Evolutionary conservation across 1,284 basidiomycete genomes (phyloP), one percentile per base, ranked within the genome.

Genomic region (Cutaneotrichosporon mucoides): DNA sequence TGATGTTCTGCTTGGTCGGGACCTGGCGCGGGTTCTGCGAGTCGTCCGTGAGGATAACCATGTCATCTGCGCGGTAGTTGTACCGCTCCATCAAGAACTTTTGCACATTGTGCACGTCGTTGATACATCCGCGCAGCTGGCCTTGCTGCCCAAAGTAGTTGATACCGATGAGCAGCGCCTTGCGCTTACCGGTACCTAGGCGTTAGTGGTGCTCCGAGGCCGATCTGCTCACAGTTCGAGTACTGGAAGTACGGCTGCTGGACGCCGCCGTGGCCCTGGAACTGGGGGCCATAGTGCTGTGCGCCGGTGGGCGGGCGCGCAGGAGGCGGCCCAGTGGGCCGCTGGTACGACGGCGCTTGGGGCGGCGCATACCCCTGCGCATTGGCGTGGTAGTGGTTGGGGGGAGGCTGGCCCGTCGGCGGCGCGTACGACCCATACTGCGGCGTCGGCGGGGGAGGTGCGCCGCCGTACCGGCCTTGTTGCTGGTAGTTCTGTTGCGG

Each of bases 1-100:
- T 86, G 49, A 96, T 94, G 71, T 96, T 96, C n/a, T 82, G 82
- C 64, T 79, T 82, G 0, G 90, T 94, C 0, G 92, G 92, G 36
- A 80, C 78, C 71, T 85, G 83, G 48, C 84, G 82, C 8, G 83
- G 83, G 68, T 89, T 83, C 9, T 68, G 70, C 3, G 85, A 73
- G 68, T 92, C 85, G 69, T 96, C 93, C 12, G 63, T 90, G 45
- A 96, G 82, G 65, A 88, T 82, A 13, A 95, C 90, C 58, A 95
- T 91, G 72, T 95, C 90, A 13, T 89, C 86, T 44, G 80, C 73
- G 60, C 83, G 84, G 77, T 94, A 96, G 11, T 84, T 82, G 75
- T 82, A 90, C 10, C 83, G 78, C 36, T 79, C 87, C 87, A 81
- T 81, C 37, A 94, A 79, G 79, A 94, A 94, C 8, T 80, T 71